Evolutionary conservation across 78 protist genomes (phyloP).

Genomic region (Polysphondylium violaceum): DNA sequence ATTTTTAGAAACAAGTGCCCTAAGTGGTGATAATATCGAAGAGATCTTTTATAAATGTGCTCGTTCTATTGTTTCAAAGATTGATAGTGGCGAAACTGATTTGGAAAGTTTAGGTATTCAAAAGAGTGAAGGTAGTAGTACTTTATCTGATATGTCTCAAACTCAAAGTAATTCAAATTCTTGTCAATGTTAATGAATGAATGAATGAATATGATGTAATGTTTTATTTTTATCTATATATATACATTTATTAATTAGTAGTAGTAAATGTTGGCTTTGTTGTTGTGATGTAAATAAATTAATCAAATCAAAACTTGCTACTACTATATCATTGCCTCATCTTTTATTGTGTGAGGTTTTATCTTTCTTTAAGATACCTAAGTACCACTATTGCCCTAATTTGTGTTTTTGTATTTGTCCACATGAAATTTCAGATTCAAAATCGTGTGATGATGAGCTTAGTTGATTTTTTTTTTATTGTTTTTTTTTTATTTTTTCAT

Average conservation of each 20-base stretch:
- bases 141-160: background rate
- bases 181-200: conserved; percentile 5
- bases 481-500: too few relatives aligned
- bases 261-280: too few relatives aligned
- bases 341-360: too few relatives aligned
- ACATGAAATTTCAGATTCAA: background rate
- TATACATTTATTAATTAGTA: too few relatives aligned
- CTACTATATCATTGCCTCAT: too few relatives aligned
- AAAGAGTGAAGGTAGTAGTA: conserved; percentile 24
- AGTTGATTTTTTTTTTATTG: too few relatives aligned
- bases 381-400: too few relatives aligned
- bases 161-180: background rate
- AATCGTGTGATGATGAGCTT: too few relatives aligned
- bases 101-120: conserved; percentile 62
- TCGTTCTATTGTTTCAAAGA: conserved; percentile 83
- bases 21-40: conserved; percentile 84
- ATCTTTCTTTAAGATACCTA: background rate
- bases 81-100: conserved; percentile 72
- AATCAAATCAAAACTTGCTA: too few relatives aligned
- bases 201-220: background rate
- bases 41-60: conserved; percentile 86
- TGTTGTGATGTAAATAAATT: too few relatives aligned
- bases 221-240: too few relatives aligned
- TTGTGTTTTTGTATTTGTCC: background rate
- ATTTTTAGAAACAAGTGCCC: conserved; percentile 85